Evolutionary conservation across 2,329 filamentous ascomycete species (phyloP), one percentile per base, ranked within the genome.

Genomic region (Cercospora zeina): DNA sequence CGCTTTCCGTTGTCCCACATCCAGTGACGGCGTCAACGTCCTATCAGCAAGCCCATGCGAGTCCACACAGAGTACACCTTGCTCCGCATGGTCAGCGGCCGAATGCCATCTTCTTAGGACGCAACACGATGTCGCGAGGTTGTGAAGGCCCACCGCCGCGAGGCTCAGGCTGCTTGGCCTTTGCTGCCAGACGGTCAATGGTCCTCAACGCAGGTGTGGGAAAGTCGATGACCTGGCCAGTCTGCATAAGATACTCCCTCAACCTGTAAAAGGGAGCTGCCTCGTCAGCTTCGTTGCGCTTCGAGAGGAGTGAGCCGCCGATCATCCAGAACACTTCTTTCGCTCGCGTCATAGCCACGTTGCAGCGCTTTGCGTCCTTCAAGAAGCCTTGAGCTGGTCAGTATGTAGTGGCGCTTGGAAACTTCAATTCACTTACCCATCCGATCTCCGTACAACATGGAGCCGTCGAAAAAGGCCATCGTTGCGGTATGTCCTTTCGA

Each of bases 261-360:
- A 58, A 11, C 13, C 30, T 30, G 30, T 34, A 34, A 30, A 58
- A 51, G 0, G 56, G 27, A 1, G 45, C 16, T 1, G 51, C 37
- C 11, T 16, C 19, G 8, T 58, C 24, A 14, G 5, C 19, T 5
- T 10, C 54, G 13, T 42, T 5, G 13, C 4, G 1, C 8, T 16
- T 24, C 1, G 21, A 3, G 16, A 16, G 3, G 1, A 50, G 56
- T 3, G 56, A 6, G 14, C 58, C 53, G 11, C 62, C 64, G 11
- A 69, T 60, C 16, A 67, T 63, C 65, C 66, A 69, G 36, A 64
- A 62, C 1, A 70, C 63, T 5, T 65, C 65, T 50, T 61, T 65
- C 10, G 66, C 69, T 27, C 68, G 56, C 1, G 68, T 69, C 45
- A 69, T 57, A 14, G 68, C 68, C 1, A 69, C 67, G 27, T 70